phyloP scores from a whole-genome alignment of 129 eudicot species.

The Flaveria robusta region DNA sequence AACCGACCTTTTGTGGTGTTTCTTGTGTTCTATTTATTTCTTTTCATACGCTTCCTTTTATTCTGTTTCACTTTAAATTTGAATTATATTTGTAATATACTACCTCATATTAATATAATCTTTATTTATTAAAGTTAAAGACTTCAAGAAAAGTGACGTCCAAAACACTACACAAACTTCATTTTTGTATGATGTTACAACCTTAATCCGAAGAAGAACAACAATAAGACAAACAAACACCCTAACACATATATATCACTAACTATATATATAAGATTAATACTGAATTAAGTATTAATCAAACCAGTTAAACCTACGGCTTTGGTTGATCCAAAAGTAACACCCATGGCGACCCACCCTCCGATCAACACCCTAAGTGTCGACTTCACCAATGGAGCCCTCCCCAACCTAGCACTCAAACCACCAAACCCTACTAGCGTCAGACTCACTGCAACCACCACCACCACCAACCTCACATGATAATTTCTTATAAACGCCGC shows the following conservation, averaged over 20 bases:
- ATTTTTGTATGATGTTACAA: background rate
- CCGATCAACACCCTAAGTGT: conserved; percentile 58
- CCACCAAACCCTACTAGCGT: conserved; percentile 65
- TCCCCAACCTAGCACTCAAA: conserved; percentile 57
- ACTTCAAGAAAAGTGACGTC: background rate
- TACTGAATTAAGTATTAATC: background rate
- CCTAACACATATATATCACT: background rate
- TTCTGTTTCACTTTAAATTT: background rate
- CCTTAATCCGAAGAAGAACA: background rate
- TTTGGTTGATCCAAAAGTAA: conserved; percentile 70
- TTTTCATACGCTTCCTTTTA: background rate
- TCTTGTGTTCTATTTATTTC: background rate
- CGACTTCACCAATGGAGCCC: conserved; percentile 58
- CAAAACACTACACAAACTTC: conserved; percentile 15
- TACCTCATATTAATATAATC: background rate
- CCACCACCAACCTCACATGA: conserved; percentile 53
- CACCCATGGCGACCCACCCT: conserved; percentile 74
- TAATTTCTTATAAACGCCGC: conserved; percentile 50
- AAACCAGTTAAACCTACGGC: conserved; percentile 44
- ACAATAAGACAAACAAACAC: background rate
- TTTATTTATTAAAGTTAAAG: background rate
- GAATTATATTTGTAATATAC: background rate
- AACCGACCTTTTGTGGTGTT: background rate
- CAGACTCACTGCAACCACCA: conserved; percentile 52
- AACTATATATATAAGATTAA: background rate